Percentiles rank a stretch among this genome's conserved stretches.
phyloP scores from a whole-genome alignment of 192 early-diverging fungal species.

The Coemansia sp. region DNA sequence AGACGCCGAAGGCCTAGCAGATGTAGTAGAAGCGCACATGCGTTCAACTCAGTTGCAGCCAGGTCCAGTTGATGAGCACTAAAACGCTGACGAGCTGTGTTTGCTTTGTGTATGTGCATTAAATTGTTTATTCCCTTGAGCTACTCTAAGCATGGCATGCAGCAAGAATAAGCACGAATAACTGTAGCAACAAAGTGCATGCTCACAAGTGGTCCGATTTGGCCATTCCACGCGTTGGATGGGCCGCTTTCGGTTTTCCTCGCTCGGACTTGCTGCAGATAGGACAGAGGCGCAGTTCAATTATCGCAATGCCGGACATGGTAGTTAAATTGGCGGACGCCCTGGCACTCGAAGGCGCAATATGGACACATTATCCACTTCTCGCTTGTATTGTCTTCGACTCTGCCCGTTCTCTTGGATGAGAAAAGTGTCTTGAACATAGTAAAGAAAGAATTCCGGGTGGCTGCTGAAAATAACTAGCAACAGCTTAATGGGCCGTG shows the following conservation, averaged over 20 bases:
- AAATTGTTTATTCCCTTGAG: too few species aligned
- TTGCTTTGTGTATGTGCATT: neutral
- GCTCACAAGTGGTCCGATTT: too few species aligned
- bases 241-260: too few species aligned
- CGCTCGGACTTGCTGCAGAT: too few species aligned
- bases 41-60: neutral
- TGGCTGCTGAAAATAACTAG: neutral
- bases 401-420: neutral
- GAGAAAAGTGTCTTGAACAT: neutral
- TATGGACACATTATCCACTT: conserved; percentile 1
- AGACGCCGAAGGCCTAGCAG: conserved; percentile 9
- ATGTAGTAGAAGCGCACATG: conserved; percentile 19
- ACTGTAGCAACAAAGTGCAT: too few species aligned
- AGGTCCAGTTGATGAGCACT: neutral
- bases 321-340: neutral
- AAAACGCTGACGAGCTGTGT: neutral
- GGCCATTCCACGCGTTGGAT: too few species aligned
- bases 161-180: too few species aligned
- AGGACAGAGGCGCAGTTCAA: neutral
- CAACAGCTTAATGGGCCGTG: too few species aligned
- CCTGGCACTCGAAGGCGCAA: neutral
- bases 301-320: neutral
- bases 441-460: neutral
- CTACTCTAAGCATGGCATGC: too few species aligned
- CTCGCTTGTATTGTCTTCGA: neutral